Base-by-base conservation (phyloP, 495 filamentous ascomycete species). In the Hypomontagnella submonticulosa region DNA sequence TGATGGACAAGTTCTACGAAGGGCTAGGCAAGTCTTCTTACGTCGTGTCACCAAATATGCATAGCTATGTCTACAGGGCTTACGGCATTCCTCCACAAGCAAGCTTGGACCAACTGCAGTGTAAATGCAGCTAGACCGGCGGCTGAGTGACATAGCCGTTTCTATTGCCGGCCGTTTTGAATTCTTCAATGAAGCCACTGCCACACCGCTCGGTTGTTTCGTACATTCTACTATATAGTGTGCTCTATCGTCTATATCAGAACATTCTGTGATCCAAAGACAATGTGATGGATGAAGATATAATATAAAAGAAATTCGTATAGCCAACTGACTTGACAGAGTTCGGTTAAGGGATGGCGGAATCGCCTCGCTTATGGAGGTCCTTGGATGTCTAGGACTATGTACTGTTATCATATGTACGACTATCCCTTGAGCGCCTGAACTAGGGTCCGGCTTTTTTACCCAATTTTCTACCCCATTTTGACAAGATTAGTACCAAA, bases 351-450 rank as follows among this genome's bases (percentile, higher is more conserved):
- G 5, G 34, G 44, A 49, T 53, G 20, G 18, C 16, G 16, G 16
- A 63, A 58, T 43, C 56, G 38, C 50, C 4, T 67, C 64, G 64
- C 64, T 67, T 59, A 63, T 11, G 36, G 60, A 59, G 66, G 33
- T 41, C 3, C 18, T 36, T 13, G 36, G 10, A 38, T 11, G 2
- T 10, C 10, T 38, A n/a, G n/a, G n/a, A n/a, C n/a, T n/a, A n/a
- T n/a, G n/a, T n/a, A n/a, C n/a, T n/a, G n/a, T n/a, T n/a, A n/a
- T n/a, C n/a, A 38, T 11, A 38, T 10, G 36, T 38, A 38, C 3
- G 36, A 11, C 9, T 13, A 10, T 38, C n/a, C n/a, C n/a, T n/a
- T n/a, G n/a, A n/a, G n/a, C n/a, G n/a, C n/a, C n/a, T n/a, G n/a
- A n/a, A n/a, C n/a, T n/a, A n/a, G n/a, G n/a, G n/a, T n/a, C n/a